phyloP scores from a whole-genome alignment of 106 monocot genomes.

The Iris macrosiphon region DNA sequence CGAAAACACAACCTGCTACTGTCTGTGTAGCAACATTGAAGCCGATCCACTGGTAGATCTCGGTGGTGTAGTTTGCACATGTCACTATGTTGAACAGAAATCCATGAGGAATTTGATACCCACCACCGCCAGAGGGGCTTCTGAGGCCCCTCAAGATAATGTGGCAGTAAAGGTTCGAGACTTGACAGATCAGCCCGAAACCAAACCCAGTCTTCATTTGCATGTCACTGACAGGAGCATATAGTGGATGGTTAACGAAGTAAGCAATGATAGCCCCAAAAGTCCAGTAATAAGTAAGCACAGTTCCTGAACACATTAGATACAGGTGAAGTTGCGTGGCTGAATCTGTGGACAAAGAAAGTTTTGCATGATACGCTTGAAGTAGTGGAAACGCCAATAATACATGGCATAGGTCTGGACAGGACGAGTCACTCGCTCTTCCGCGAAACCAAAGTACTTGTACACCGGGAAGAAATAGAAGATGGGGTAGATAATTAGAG shows the following conservation, averaged over 20 bases:
- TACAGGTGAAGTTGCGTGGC: slow-evolving; percentile 49
- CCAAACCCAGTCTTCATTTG: slow-evolving; percentile 8
- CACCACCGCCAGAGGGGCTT: slow-evolving; percentile 10
- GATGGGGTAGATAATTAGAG: slow-evolving; percentile 32
- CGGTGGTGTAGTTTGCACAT: slow-evolving; percentile 50
- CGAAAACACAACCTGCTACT: slow-evolving; percentile 43
- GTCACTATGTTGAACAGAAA: slow-evolving; percentile 47
- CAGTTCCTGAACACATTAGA: slow-evolving; percentile 45
- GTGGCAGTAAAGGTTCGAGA: slow-evolving; percentile 20
- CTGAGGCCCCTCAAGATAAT: slow-evolving; percentile 4
- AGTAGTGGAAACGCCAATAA: slow-evolving; percentile 53
- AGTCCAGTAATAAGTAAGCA: not conserved
- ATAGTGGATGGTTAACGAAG: slow-evolving; percentile 35
- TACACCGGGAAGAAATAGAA: slow-evolving; percentile 38
- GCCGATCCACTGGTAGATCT: slow-evolving; percentile 62
- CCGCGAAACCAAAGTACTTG: slow-evolving; percentile 33
- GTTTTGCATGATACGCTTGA: slow-evolving; percentile 48
- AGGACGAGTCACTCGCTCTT: slow-evolving; percentile 20
- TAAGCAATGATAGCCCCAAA: slow-evolving; percentile 5
- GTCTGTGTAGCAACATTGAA: slow-evolving; percentile 59
- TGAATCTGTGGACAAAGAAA: slow-evolving; percentile 50
- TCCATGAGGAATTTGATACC: slow-evolving; percentile 38
- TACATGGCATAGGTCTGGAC: slow-evolving; percentile 46
- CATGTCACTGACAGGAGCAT: slow-evolving; percentile 14
- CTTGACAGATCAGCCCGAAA: slow-evolving; percentile 35